phyloP scores from a whole-genome alignment of 805 yeast species.

The Cyberlindnera mississippiensis region DNA sequence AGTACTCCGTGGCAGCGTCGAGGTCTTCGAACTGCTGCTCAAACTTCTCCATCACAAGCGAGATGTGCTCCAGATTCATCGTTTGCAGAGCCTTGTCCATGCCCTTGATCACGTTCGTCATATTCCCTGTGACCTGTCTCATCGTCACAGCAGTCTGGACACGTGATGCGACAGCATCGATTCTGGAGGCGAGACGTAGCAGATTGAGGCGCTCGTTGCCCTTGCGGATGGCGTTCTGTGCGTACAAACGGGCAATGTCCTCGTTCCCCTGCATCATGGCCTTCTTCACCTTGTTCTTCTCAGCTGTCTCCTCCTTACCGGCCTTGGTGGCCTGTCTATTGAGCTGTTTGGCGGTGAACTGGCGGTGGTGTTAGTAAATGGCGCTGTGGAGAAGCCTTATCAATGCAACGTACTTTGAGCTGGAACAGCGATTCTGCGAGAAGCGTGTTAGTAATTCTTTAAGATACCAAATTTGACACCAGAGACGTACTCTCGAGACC shows the following conservation, averaged over 20 bases:
- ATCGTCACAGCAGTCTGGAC: conserved; percentile 98
- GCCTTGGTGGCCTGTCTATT: conserved; percentile 87
- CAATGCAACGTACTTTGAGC: neutral
- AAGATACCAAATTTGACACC: neutral
- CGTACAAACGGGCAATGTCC: conserved; percentile 91
- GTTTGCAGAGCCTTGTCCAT: conserved; percentile 96
- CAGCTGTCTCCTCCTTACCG: conserved; percentile 83
- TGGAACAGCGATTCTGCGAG: neutral
- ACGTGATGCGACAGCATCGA: conserved; percentile 93
- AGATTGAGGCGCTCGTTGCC: conserved; percentile 80
- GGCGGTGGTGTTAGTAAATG: conserved; percentile 15
- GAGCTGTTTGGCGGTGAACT: conserved; percentile 91
- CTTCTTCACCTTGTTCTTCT: conserved; percentile 81
- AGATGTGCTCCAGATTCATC: conserved; percentile 91
- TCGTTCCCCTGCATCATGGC: conserved; percentile 81
- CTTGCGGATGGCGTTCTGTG: conserved; percentile 93
- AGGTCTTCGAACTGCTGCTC: conserved; percentile 94
- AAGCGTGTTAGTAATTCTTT: neutral
- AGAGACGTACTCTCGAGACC: neutral
- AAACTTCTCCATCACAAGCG: conserved; percentile 94
- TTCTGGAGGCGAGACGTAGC: conserved; percentile 77
- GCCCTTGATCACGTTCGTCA: conserved; percentile 89
- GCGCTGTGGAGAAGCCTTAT: neutral
- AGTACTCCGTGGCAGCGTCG: conserved; percentile 90
- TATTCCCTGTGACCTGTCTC: conserved; percentile 91